These are phyloP conservation scores for Calamus simplicifolius DNA, from an alignment of 176 grass and related monocot species.

Conservation along the genomic window DNA sequence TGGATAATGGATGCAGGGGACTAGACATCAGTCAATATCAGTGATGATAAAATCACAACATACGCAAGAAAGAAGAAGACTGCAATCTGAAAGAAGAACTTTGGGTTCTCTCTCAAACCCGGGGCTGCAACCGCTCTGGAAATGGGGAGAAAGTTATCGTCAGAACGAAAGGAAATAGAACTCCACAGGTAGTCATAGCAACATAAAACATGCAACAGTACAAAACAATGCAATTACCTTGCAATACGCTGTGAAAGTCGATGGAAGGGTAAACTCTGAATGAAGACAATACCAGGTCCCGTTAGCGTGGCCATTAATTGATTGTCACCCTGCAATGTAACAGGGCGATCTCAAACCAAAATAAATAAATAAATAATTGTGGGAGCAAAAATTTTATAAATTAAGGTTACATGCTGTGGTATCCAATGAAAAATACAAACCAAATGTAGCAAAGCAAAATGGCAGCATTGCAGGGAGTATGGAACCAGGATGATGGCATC, in stretches of 20 bases:
- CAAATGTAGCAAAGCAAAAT: too few relatives aligned
- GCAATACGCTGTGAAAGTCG: slow-evolving; percentile 83
- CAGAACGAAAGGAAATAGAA: too few relatives aligned
- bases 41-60: slow-evolving; percentile 94
- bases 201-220: too few relatives aligned
- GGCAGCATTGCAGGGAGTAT: too few relatives aligned
- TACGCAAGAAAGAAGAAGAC: slow-evolving; percentile 93
- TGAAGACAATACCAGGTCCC: slow-evolving; percentile 90
- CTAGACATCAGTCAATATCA: slow-evolving; percentile 96
- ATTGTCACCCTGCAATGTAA: slow-evolving; percentile 55
- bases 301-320: slow-evolving; percentile 67
- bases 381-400: background rate
- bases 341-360: background rate
- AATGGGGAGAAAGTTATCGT: background rate
- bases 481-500: too few relatives aligned
- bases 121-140: slow-evolving; percentile 63
- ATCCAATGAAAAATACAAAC: too few relatives aligned
- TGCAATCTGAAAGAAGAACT: slow-evolving; percentile 87
- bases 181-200: too few relatives aligned
- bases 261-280: slow-evolving; percentile 82
- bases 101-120: slow-evolving; percentile 90
- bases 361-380: background rate
- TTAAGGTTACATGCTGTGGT: too few relatives aligned
- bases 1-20: slow-evolving; percentile 1
- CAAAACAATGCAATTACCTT: slow-evolving; percentile 31